phyloP scores from a whole-genome alignment of 1,284 basidiomycete species.

The Heliocybe sulcata region DNA sequence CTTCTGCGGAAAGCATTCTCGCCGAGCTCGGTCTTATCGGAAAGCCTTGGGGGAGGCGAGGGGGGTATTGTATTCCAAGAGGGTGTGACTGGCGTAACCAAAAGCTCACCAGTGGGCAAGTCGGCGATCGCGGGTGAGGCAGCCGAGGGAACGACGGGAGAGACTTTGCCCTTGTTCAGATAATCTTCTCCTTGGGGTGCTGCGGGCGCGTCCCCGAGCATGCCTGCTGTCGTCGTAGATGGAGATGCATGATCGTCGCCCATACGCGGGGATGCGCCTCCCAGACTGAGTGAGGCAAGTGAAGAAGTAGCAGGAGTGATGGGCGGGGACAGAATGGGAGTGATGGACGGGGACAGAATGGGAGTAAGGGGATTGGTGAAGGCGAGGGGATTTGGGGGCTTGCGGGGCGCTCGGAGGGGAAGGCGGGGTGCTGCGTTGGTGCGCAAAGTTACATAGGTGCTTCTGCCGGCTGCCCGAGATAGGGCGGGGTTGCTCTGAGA shows the following conservation, averaged over 20 bases:
- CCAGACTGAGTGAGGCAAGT: background rate
- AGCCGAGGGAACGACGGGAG: too few relatives aligned
- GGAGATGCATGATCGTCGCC: background rate
- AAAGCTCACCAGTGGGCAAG: background rate
- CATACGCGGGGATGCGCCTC: background rate
- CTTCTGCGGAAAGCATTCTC: background rate
- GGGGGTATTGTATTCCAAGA: conserved; percentile 52
- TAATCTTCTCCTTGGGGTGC: background rate
- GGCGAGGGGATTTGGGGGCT: conserved; percentile 15
- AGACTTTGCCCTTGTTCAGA: conserved; percentile 5
- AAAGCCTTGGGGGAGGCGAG: conserved; percentile 39
- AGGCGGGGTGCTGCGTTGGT: conserved; percentile 10
- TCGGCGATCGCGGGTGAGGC: conserved; percentile 11
- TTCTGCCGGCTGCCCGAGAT: background rate
- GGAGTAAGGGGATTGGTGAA: conserved; percentile 44
- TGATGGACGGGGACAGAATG: conserved; percentile 50
- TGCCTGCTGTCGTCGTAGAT: background rate
- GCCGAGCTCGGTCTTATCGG: conserved; percentile 11
- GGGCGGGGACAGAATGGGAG: conserved; percentile 52
- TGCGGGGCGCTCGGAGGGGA: conserved; percentile 9
- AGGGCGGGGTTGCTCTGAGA: background rate
- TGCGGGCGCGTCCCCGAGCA: background rate
- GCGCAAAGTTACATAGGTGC: conserved; percentile 2
- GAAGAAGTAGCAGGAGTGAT: conserved; percentile 31
- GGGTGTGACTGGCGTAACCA: conserved; percentile 14